A percentile compares a stretch with the other conserved stretches of the same genome.
phyloP scores from a whole-genome alignment of 1,139 yeast species.

The Diutina sp. region DNA sequence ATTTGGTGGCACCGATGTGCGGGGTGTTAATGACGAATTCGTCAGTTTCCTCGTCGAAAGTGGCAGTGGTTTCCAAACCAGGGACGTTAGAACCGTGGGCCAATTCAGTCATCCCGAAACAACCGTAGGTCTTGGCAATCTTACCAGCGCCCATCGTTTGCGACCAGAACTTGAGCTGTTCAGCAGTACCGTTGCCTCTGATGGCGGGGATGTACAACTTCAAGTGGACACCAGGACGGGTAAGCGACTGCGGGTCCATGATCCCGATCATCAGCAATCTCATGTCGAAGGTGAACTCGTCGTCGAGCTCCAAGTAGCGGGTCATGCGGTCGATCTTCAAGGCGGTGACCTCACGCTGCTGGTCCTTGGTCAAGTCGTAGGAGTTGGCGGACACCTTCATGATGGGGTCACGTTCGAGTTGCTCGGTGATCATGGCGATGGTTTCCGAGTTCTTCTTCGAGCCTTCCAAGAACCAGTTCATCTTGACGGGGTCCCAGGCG shows the following conservation, averaged over 20 bases:
- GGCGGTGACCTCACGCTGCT: slow-evolving; percentile 33
- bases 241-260: slow-evolving; percentile 36
- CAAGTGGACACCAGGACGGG: slow-evolving; percentile 37
- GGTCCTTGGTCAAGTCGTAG: slow-evolving; percentile 26
- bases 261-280: slow-evolving; percentile 29
- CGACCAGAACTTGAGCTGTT: slow-evolving; percentile 62
- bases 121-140: slow-evolving; percentile 65
- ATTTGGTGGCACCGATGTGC: slow-evolving; percentile 81
- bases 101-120: slow-evolving; percentile 90
- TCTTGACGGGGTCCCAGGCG: slow-evolving; percentile 25
- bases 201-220: slow-evolving; percentile 36
- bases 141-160: slow-evolving; percentile 54
- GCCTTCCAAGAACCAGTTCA: slow-evolving; percentile 38
- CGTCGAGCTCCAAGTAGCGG: slow-evolving; percentile 30
- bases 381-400: slow-evolving; percentile 22
- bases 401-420: slow-evolving; percentile 38
- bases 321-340: slow-evolving; percentile 29
- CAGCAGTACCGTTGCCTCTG: slow-evolving; percentile 39
- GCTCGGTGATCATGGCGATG: slow-evolving; percentile 23
- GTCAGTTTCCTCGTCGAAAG: slow-evolving; percentile 52
- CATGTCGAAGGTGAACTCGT: slow-evolving; percentile 18
- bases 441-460: slow-evolving; percentile 20
- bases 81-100: slow-evolving; percentile 95
- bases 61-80: slow-evolving; percentile 84
- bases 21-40: slow-evolving; percentile 76